These are phyloP conservation scores for Pelagophyceae sp. DNA, from an alignment of 352 stramenopile genomes.

Conservation along the genomic window DNA sequence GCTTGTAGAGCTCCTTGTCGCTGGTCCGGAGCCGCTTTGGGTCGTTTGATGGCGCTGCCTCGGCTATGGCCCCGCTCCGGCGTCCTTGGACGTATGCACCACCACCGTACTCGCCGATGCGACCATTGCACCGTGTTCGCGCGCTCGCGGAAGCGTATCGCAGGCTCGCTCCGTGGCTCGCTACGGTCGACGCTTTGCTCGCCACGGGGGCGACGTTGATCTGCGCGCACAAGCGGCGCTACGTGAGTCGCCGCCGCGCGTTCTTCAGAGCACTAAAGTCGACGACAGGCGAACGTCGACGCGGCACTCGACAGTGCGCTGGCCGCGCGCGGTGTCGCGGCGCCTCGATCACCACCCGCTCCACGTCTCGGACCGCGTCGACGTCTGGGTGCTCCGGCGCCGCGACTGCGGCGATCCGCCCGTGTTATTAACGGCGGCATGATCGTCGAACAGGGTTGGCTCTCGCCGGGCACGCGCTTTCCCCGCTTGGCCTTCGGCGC, in stretches of 20 bases:
- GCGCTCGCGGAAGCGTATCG: neutral
- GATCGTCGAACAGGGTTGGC: too few species aligned
- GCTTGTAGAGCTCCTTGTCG: too few species aligned
- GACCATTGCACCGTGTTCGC: neutral
- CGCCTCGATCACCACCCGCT: neutral
- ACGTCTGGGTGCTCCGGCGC: neutral
- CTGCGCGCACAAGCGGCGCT: neutral
- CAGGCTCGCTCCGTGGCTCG: neutral
- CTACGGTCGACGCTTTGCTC: neutral
- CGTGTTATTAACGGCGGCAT: too few species aligned
- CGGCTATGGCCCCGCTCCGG: too few species aligned
- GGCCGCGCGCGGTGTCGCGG: too few species aligned
- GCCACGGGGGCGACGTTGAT: neutral
- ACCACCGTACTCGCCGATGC: too few species aligned
- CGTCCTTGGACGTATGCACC: too few species aligned
- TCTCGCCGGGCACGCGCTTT: too few species aligned
- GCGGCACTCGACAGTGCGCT: neutral
- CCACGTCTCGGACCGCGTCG: neutral
- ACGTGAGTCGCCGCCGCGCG: neutral
- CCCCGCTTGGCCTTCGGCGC: too few species aligned
- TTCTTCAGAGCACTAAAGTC: neutral
- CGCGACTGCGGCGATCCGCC: too few species aligned
- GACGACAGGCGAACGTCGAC: neutral
- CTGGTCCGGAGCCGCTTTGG: too few species aligned
- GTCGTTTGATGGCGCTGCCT: too few species aligned